Base-by-base conservation (phyloP, 495 filamentous ascomycete species). In the Neurospora sp. region DNA sequence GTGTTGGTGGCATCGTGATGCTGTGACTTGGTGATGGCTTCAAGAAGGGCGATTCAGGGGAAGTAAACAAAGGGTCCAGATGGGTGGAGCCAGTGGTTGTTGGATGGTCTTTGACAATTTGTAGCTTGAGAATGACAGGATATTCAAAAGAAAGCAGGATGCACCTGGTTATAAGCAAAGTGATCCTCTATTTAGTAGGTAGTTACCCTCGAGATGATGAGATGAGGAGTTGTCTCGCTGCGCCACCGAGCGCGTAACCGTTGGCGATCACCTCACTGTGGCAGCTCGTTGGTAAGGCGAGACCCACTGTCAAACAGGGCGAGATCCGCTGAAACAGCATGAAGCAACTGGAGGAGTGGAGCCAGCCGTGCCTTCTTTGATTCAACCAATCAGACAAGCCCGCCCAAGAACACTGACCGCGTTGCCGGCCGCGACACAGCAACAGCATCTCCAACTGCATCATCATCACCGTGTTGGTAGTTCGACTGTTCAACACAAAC, bases 1-100 rank as follows among this genome's bases (percentile, higher is more conserved):
- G 74, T 0, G 84, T 89, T 3, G 88, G 87, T 69, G 88, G 78
- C 88, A 89, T 89, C 2, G 70, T 70, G 10, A 59, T 8, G 48
- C 27, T 42, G 68, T 35, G 27, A 70, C 27, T 65, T 35, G 53
- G 27, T 65, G 53, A 65, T 65, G 27, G 53, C 53, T 65, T 65
- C 53, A 65, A 31, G 1, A 65, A 31, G 1, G 0, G 6, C 53
- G 53, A 37, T 65, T 65, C 27, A 65, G 53, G 53, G 53, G 12
- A 61, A 65, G 53, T 65, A 65, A 65, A 65, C 53, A 65, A 65
- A 65, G 53, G 22, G 53, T 35, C 53, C 22, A 65, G 14, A 2
- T 17, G 27, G 2, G 53, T 65, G 53, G 53, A 16, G 53, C 22
- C 14, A 16, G 53, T 35, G 53, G 31, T 7, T 17, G 53, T 35